A percentile compares a stretch with the other conserved stretches of the same genome.
phyloP scores from a whole-genome alignment of 2,329 filamentous ascomycete genomes.

The Torrubiellomyces zombiae region DNA sequence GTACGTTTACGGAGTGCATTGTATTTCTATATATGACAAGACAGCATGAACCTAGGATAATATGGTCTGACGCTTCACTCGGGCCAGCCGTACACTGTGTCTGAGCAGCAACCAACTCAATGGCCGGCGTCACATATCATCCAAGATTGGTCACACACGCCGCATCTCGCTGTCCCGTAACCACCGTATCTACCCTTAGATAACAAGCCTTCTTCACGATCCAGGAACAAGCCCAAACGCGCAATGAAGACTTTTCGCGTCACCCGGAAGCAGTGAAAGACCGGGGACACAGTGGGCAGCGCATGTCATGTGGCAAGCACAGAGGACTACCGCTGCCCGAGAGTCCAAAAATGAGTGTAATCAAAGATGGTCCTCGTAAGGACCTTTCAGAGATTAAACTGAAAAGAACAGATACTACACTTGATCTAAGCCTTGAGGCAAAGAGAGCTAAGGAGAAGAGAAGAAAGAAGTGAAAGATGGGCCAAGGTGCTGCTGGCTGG shows the following conservation, averaged over 20 bases:
- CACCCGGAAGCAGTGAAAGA: conserved; percentile 24
- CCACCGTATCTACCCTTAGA: too few species aligned
- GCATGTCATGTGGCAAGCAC: conserved; percentile 22
- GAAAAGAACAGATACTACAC: conserved; percentile 93
- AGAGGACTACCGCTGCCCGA: conserved; percentile 15
- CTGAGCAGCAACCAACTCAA: too few species aligned
- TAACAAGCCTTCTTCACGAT: conserved; percentile 2
- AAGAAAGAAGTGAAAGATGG: conserved; percentile 6
- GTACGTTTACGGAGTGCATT: too few species aligned
- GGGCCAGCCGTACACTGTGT: too few species aligned
- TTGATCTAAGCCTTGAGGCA: conserved; percentile 64
- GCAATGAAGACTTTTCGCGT: conserved; percentile 18
- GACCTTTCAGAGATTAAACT: conserved; percentile 88
- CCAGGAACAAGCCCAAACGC: background rate
- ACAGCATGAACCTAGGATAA: too few species aligned
- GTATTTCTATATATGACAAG: too few species aligned
- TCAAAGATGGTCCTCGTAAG: conserved; percentile 49
- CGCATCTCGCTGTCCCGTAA: too few species aligned
- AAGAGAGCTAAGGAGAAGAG: conserved; percentile 22
- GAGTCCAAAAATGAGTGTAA: conserved; percentile 51
- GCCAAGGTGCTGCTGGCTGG: too few species aligned
- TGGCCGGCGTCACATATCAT: too few species aligned
- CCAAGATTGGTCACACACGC: too few species aligned
- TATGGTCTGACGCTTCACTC: too few species aligned
- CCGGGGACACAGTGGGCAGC: conserved; percentile 21